Evolutionary conservation across 305 asterid species (phyloP), one percentile per base, ranked within the genome.

Genomic region (Plantago rigida): DNA sequence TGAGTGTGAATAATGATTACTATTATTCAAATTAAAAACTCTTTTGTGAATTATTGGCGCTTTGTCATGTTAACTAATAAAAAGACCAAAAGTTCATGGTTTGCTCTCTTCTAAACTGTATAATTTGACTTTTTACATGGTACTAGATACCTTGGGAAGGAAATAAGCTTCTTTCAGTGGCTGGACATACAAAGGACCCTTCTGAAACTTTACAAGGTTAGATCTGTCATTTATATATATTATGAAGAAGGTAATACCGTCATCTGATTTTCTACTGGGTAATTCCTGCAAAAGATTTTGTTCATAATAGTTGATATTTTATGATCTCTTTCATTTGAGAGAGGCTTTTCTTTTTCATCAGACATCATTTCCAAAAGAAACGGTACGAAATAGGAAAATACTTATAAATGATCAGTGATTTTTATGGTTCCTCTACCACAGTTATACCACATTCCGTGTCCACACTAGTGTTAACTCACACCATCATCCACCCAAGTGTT

Each of bases 161-260:
- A 75, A 83, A 77, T 69, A 81, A 86, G 82, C 94, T 92, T 81
- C 86, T 92, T 76, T 84, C 95, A 51, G 76, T 89, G 65, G 96
- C 94, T 74, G 99, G 99, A 75, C 96, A 89, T 71, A 63, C 94
- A 53, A 92, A 86, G 82, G 87, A 87, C 79, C 89, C 94, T 69
- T 76, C 84, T 54, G 95, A 92, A 78, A 71, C 85, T 24, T 63
- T 92, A 73, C 95, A 82, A 84, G 99, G 99, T 89, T 73, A 56
- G 75, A 14, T 31, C 67, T 55, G 44, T 69, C 41, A 60, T 69
- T 2, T 22, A 22, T 22, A 22, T 22, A 22, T 22, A 1, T 22
- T 22, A 22, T 22, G 47, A 57, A 60, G 13, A 24, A 15, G 22
- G 34, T 41, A 5, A 44, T 10, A 17, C 36, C 42, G 17, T 60